phyloP scores from a whole-genome alignment of 768 basidiomycete species.

The Lactifluus subvellereus region DNA sequence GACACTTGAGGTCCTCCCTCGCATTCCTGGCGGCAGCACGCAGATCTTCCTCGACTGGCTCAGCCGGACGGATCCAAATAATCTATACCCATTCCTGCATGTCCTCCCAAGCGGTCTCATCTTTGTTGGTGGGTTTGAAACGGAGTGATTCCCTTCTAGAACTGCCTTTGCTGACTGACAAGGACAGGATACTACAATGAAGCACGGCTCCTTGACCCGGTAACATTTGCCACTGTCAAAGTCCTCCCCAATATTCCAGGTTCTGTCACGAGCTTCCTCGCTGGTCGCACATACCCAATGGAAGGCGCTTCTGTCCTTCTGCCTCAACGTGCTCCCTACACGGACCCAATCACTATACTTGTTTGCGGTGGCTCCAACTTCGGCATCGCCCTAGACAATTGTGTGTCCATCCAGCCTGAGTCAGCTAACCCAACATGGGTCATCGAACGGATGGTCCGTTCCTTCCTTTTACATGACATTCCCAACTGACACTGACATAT shows the following conservation, averaged over 20 bases:
- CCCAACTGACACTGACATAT: background rate
- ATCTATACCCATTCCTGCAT: constrained; percentile 72
- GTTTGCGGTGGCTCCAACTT: constrained; percentile 73
- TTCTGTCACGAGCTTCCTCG: constrained; percentile 64
- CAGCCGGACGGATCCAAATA: constrained; percentile 68
- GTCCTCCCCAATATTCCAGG: constrained; percentile 70
- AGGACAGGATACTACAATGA: constrained; percentile 65
- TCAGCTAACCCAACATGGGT: constrained; percentile 55
- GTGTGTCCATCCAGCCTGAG: constrained; percentile 65
- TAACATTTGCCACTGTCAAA: constrained; percentile 53
- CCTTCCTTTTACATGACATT: constrained; percentile 37
- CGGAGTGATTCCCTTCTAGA: background rate
- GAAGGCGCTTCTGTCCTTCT: constrained; percentile 66
- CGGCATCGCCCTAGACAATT: constrained; percentile 59
- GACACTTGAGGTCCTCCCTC: constrained; percentile 67
- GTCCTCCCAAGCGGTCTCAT: constrained; percentile 64
- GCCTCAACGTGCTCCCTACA: constrained; percentile 69
- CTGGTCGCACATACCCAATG: constrained; percentile 72
- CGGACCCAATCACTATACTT: constrained; percentile 59
- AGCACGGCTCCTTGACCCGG: constrained; percentile 66
- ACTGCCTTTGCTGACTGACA: background rate
- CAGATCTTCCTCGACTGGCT: constrained; percentile 59
- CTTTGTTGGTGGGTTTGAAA: constrained; percentile 56
- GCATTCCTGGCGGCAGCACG: constrained; percentile 57
- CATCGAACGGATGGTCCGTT: constrained; percentile 70